phyloP scores from a whole-genome alignment of 805 yeast genomes.

The Grigorovia transvaalensis region DNA sequence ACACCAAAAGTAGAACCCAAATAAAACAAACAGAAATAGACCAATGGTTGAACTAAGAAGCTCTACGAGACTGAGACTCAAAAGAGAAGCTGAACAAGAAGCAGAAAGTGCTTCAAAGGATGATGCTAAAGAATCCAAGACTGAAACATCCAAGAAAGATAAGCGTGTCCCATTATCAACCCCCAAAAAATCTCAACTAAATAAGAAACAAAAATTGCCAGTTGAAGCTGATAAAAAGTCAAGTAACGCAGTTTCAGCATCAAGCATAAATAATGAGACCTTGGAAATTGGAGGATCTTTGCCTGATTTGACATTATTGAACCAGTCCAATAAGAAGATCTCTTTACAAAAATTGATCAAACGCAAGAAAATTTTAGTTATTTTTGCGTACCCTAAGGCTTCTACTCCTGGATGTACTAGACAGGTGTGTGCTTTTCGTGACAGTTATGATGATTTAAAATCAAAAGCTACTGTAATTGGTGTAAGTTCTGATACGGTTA shows the following conservation, averaged over 20 bases:
- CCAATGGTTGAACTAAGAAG: constrained; percentile 21
- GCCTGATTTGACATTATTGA: constrained; percentile 51
- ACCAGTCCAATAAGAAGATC: constrained; percentile 62
- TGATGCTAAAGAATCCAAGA: not conserved
- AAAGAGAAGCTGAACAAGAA: constrained; percentile 3
- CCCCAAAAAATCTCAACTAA: constrained; percentile 4
- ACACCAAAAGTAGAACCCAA: not conserved
- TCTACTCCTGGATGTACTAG: constrained; percentile 94
- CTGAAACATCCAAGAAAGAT: not conserved
- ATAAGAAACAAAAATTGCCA: constrained; percentile 5
- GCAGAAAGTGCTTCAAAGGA: constrained; percentile 1
- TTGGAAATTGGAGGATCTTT: constrained; percentile 46
- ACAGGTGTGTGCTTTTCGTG: constrained; percentile 85
- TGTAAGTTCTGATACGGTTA: constrained; percentile 70
- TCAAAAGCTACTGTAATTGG: constrained; percentile 55
- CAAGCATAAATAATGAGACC: not conserved
- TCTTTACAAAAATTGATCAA: constrained; percentile 35
- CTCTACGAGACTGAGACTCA: constrained; percentile 18
- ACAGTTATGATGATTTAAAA: constrained; percentile 37
- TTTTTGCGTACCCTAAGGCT: constrained; percentile 83
- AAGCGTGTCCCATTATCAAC: not conserved
- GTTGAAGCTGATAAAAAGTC: constrained; percentile 6
- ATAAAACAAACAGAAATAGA: not conserved
- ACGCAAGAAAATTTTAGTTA: constrained; percentile 37
- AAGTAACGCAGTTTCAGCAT: too few relatives aligned